A percentile compares a stretch with the other conserved stretches of the same genome.
Evolutionary conservation across 2,329 filamentous ascomycete genomes (phyloP).

Genomic region (Chrysosporium queenslandicum): DNA sequence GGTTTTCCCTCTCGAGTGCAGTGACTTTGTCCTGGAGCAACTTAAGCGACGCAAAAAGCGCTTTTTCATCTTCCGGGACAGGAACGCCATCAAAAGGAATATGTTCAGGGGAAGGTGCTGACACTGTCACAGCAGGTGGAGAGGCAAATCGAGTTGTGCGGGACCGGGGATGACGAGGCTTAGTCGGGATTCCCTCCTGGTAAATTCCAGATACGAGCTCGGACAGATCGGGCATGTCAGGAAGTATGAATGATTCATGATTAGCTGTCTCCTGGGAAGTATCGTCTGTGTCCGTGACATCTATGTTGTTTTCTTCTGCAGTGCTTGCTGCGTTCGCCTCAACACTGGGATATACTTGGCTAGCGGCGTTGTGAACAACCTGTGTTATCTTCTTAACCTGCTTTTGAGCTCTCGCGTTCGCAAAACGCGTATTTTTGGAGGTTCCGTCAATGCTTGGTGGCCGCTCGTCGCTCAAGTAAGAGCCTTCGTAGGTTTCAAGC

Average conservation of each 20-base stretch:
- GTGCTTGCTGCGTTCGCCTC: neutral
- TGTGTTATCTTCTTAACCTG: conserved; percentile 29
- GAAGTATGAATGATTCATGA: conserved; percentile 51
- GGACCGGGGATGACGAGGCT: conserved; percentile 36
- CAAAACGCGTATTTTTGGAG: conserved; percentile 48
- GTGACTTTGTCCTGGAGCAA: conserved; percentile 49
- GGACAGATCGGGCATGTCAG: conserved; percentile 51
- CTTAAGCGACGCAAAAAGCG: conserved; percentile 51
- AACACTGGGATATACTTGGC: conserved; percentile 19
- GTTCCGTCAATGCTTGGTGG: conserved; percentile 36
- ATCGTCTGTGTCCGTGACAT: conserved; percentile 8
- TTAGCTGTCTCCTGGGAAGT: conserved; percentile 38
- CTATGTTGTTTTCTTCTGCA: conserved; percentile 18
- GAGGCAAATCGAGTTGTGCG: conserved; percentile 47
- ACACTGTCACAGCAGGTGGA: conserved; percentile 29
- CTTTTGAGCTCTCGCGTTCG: conserved; percentile 33
- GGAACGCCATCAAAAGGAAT: conserved; percentile 45
- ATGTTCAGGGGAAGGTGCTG: conserved; percentile 29
- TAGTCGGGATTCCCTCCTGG: conserved; percentile 22
- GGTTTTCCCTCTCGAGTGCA: conserved; percentile 47
- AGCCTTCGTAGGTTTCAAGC: conserved; percentile 44
- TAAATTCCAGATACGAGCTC: conserved; percentile 52
- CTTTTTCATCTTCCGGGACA: conserved; percentile 53
- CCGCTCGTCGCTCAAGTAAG: conserved; percentile 42
- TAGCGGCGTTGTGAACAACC: conserved; percentile 32